Evolutionary conservation across 2,329 filamentous ascomycete species (phyloP), one percentile per base, ranked within the genome.

Genomic region (Parasarocladium wereldwijsianum): DNA sequence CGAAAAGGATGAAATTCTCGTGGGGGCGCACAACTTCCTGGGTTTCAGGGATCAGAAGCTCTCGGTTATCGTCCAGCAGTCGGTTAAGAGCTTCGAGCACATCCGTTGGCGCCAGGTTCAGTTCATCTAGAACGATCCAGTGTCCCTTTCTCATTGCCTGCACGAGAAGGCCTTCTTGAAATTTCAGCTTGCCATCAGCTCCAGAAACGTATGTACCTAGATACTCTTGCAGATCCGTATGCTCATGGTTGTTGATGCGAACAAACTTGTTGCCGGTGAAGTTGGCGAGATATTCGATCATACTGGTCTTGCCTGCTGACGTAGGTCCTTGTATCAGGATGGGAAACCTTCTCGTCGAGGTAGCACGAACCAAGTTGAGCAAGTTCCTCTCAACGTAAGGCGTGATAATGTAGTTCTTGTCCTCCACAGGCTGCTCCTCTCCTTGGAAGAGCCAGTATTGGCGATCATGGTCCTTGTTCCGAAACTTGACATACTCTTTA

Each of bases 201-300:
- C 77, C 81, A 3, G 90, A 94, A 2, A 93, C 64, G 42, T 98
- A 99, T 0, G 85, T 93, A 12, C 90, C 90, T 5, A 99, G 60
- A 45, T 99, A 99, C 49, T 99, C 92, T 52, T 98, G 90, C 21
- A 99, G 61, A 51, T 99, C 90, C 0, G 90, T 98, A 46, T 98
- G 90, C 48, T 99, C 92, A 53, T 99, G 90, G 42, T 99, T 99
- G 57, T 99, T 99, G 62, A 99, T 98, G 36, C 90, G 75, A 24
- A 98, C 85, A 47, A 96, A 98, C 46, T 82, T 90, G 50, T 99
- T 93, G 4, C 92, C 90, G 17, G 85, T 96, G 32, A 82, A 79
- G 45, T 93, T 90, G n/a, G 92, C 87, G 21, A 99, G 66, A 49
- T 93, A 94, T 53, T 96, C 87, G 24, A 98, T 93, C 90, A 99